These are phyloP conservation scores for Melampsora larici-populina DNA, from an alignment of 1,284 basidiomycete genomes.

Conservation along the genomic window DNA sequence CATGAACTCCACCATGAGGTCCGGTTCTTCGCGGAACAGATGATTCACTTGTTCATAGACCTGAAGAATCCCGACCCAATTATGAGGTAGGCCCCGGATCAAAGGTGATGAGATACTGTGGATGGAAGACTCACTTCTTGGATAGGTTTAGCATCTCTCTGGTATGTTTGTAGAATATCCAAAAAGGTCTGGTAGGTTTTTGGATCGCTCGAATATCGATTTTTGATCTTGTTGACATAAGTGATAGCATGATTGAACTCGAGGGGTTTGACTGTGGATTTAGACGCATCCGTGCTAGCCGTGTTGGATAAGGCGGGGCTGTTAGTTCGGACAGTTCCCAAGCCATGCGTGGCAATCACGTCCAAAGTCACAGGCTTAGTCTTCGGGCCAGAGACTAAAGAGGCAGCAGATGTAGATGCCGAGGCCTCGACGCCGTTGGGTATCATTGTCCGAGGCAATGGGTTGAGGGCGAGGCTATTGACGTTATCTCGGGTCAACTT, in stretches of 20 bases:
- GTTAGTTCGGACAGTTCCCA: not conserved
- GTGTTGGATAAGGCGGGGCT: slow-evolving; percentile 34
- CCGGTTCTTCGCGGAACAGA: slow-evolving; percentile 87
- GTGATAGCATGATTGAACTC: slow-evolving; percentile 98
- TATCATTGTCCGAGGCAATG: not conserved
- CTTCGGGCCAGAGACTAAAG: slow-evolving; percentile 11
- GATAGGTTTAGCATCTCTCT: slow-evolving; percentile 84
- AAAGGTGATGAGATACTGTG: not conserved
- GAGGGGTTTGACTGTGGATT: slow-evolving; percentile 52
- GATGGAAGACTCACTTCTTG: slow-evolving; percentile 67
- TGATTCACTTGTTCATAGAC: slow-evolving; percentile 89
- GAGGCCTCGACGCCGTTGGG: not conserved
- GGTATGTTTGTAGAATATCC: slow-evolving; percentile 95
- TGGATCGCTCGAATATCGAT: slow-evolving; percentile 81
- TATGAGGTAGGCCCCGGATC: not conserved
- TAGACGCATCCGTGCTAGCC: slow-evolving; percentile 18
- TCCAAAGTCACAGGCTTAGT: slow-evolving; percentile 28
- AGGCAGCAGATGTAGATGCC: slow-evolving; percentile 2
- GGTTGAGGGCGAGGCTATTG: slow-evolving; percentile 4
- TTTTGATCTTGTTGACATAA: slow-evolving; percentile 99
- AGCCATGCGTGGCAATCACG: slow-evolving; percentile 15
- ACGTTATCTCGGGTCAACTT: slow-evolving; percentile 22
- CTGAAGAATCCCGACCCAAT: slow-evolving; percentile 59
- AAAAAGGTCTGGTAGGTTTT: slow-evolving; percentile 98
- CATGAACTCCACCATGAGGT: slow-evolving; percentile 91